phyloP scores from a whole-genome alignment of 2,329 filamentous ascomycete species.

The Aphanocladium album region DNA sequence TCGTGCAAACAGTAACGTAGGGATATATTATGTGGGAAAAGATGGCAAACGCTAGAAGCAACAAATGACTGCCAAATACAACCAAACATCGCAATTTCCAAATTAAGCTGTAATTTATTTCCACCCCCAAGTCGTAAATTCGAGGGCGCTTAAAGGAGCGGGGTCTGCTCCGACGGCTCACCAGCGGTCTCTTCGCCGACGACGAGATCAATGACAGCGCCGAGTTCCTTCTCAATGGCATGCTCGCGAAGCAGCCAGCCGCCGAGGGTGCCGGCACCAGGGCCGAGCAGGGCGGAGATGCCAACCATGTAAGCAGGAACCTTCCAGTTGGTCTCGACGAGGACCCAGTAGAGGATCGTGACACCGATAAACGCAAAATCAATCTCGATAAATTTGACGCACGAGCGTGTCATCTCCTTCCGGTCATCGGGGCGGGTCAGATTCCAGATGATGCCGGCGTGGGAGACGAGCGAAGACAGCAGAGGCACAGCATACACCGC shows the following conservation, averaged over 20 bases:
- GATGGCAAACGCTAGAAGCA: not conserved
- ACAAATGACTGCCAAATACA: not conserved
- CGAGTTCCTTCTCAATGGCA: conserved; percentile 25
- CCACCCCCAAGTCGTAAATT: not conserved
- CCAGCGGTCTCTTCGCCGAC: conserved; percentile 14
- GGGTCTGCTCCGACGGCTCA: conserved; percentile 7
- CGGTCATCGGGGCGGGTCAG: conserved; percentile 39
- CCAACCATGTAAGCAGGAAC: conserved; percentile 29
- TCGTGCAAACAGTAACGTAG: not conserved
- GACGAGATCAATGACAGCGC: conserved; percentile 12
- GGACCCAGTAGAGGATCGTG: conserved; percentile 49
- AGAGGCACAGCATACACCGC: conserved; percentile 43
- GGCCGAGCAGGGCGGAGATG: conserved; percentile 29
- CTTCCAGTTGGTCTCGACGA: conserved; percentile 45
- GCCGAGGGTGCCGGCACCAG: conserved; percentile 33
- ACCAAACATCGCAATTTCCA: not conserved
- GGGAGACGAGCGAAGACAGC: conserved; percentile 37
- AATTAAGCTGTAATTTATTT: not conserved
- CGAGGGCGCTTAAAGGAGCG: not conserved
- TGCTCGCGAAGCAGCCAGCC: conserved; percentile 37
- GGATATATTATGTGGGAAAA: not conserved
- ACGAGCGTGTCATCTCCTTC: conserved; percentile 44
- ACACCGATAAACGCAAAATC: conserved; percentile 40
- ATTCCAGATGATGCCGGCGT: conserved; percentile 38
- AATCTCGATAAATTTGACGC: conserved; percentile 41